Percentiles rank a stretch among this genome's conserved stretches.
Evolutionary conservation across 1,284 basidiomycete species (phyloP).

Genomic region (Marasmius fiardii): DNA sequence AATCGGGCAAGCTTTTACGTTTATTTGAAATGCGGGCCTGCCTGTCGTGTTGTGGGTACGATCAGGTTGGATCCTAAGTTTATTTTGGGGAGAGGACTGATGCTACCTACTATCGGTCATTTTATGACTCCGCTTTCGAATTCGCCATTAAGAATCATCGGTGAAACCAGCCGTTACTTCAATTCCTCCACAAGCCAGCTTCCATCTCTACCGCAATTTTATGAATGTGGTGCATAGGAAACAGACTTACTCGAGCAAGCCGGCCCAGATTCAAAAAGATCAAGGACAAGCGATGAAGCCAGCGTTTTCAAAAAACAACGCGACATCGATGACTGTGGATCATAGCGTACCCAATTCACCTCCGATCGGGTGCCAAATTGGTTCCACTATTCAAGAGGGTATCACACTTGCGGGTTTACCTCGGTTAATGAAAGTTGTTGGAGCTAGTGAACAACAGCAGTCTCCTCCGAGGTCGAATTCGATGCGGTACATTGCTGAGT

Average conservation of each 20-base stretch:
- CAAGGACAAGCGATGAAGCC: slow-evolving; percentile 63
- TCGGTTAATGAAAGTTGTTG: slow-evolving; percentile 87
- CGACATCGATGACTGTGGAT: slow-evolving; percentile 87
- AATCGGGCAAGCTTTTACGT: too few relatives aligned
- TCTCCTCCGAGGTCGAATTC: slow-evolving; percentile 73
- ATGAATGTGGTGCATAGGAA: slow-evolving; percentile 94
- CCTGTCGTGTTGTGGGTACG: slow-evolving; percentile 67
- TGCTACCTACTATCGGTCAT: neutral
- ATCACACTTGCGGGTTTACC: slow-evolving; percentile 98
- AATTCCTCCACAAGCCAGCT: slow-evolving; percentile 27
- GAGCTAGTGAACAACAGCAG: slow-evolving; percentile 82
- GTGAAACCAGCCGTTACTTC: slow-evolving; percentile 32
- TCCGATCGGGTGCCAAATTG: slow-evolving; percentile 39
- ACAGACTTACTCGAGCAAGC: slow-evolving; percentile 87
- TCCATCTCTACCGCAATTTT: slow-evolving; percentile 80
- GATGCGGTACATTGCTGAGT: slow-evolving; percentile 80
- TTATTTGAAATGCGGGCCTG: too few relatives aligned
- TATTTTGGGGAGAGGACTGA: neutral
- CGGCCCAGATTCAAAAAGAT: slow-evolving; percentile 20
- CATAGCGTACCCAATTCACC: slow-evolving; percentile 75
- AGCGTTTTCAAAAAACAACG: slow-evolving; percentile 77
- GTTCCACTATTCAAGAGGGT: slow-evolving; percentile 59
- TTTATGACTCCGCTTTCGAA: too few relatives aligned
- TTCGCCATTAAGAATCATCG: neutral
- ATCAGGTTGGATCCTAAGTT: slow-evolving; percentile 1